These are phyloP conservation scores for Gnomoniopsis sp. DNA, from an alignment of 2,329 filamentous ascomycete species.

Conservation along the genomic window DNA sequence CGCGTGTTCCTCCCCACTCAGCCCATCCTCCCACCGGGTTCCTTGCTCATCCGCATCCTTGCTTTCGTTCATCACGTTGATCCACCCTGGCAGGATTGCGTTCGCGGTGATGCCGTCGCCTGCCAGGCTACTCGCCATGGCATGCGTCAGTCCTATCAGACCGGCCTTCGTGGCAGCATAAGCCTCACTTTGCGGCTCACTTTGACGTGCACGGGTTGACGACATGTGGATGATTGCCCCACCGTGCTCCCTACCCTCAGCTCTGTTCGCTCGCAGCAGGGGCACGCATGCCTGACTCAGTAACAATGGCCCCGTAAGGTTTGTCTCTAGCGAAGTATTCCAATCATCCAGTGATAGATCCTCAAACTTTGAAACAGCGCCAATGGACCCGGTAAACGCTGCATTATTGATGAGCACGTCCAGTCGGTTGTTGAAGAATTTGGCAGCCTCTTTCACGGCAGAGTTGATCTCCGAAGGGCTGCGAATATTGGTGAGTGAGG, in stretches of 20 bases:
- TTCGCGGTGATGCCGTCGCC: constrained; percentile 43
- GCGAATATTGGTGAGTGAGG: constrained; percentile 30
- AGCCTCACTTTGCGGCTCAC: constrained; percentile 45
- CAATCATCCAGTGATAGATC: constrained; percentile 35
- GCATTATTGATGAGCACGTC: constrained; percentile 42
- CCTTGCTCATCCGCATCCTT: constrained; percentile 33
- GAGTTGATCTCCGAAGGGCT: constrained; percentile 28
- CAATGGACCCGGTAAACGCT: constrained; percentile 33
- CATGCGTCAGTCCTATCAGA: constrained; percentile 45
- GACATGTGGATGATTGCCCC: constrained; percentile 43
- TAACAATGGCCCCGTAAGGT: constrained; percentile 34
- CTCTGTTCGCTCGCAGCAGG: constrained; percentile 20
- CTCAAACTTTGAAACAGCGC: constrained; percentile 23
- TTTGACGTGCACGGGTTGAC: constrained; percentile 46
- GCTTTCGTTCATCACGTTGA: constrained; percentile 40
- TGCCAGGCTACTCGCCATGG: constrained; percentile 42
- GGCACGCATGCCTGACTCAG: constrained; percentile 27
- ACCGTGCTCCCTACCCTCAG: constrained; percentile 4
- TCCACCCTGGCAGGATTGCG: constrained; percentile 48
- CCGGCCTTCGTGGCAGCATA: constrained; percentile 50
- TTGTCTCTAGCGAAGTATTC: constrained; percentile 32
- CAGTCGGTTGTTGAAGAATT: constrained; percentile 32
- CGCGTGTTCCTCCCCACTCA: constrained; percentile 39
- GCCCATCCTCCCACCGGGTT: constrained; percentile 40
- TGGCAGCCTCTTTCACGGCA: constrained; percentile 26